These are phyloP conservation scores for Stylonectria norvegica DNA, from an alignment of 2,329 filamentous ascomycete species.

Conservation along the genomic window DNA sequence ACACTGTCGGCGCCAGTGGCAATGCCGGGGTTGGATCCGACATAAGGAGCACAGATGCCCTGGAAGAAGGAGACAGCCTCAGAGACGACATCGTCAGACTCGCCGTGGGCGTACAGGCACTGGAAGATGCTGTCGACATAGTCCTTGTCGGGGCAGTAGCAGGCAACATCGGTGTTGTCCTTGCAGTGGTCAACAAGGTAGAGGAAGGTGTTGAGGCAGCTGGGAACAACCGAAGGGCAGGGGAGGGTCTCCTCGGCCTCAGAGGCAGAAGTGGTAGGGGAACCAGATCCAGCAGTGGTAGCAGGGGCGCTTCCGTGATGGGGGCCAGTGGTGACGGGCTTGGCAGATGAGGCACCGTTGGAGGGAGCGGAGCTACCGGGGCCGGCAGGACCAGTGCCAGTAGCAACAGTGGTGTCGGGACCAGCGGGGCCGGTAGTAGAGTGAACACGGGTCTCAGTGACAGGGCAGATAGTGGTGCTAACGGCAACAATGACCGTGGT, in stretches of 20 bases:
- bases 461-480: constrained; percentile 60
- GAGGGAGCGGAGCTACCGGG: constrained; percentile 19
- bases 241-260: constrained; percentile 40
- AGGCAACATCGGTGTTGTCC: constrained; percentile 76
- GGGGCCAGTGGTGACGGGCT: constrained; percentile 15
- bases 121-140: constrained; percentile 78
- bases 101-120: constrained; percentile 76
- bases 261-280: constrained; percentile 28
- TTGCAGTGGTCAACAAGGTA: constrained; percentile 64
- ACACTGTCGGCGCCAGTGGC: constrained; percentile 68
- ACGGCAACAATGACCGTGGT: constrained; percentile 54
- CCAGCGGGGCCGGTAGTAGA: constrained; percentile 18
- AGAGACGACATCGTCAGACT: constrained; percentile 61
- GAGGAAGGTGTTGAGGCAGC: constrained; percentile 91
- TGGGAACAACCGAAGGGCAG: constrained; percentile 72
- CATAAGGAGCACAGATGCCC: constrained; percentile 79
- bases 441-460: constrained; percentile 46
- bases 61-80: constrained; percentile 79
- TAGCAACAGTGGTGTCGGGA: constrained; percentile 19
- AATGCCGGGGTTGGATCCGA: constrained; percentile 77
- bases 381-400: constrained; percentile 22
- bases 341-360: constrained; percentile 10
- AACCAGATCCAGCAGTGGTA: not conserved
- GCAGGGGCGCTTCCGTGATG: constrained; percentile 19
- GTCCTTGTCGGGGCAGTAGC: constrained; percentile 78